Evolutionary conservation across 306 rosid species (phyloP), one percentile per base, ranked within the genome.

Genomic region (Lablab purpureus): DNA sequence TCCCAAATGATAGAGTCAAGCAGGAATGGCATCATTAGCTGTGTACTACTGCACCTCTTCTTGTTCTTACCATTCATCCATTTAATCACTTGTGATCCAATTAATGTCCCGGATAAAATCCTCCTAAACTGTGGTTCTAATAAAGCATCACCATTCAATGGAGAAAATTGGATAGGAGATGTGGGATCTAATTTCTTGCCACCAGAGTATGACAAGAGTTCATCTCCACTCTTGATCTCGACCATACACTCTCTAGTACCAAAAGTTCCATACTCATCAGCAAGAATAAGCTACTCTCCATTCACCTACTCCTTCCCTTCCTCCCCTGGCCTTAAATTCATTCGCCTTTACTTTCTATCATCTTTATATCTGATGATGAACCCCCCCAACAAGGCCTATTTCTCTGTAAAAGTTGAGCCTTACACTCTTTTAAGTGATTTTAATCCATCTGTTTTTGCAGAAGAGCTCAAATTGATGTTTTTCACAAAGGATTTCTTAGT

Each of bases 391-490:
- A 32, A 73, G 0, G 80, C 91, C 52, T 76, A 67, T 43, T 92
- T 90, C 81, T 87, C 91, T 4, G 96, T 92, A 65, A 80, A 80
- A 86, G 72, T 81, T 2, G 88, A 86, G 14, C 41, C 34, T 25
- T 90, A 75, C 65, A 89, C 93, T 46, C 86, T 90, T 5, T 73
- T 90, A 0, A 73, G 32, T 10, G 62, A 90, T 71, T 92, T 90
- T 81, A 90, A 77, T 36, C 82, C 88, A 13, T 82, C 81, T 7
- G 60, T 67, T 58, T 72, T 60, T 5, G 87, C 89, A 4, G 34
- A 78, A 56, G 84, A 85, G 32, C 54, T 54, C 54, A 45, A 74
- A 58, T 45, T 18, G 21, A 12, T 2, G 17, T 70, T 34, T 81
- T 52, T 85, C 68, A 76, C 77, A 0, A 85, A 52, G 67, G 91